These are phyloP conservation scores for Thuidium tamariscinum DNA, from an alignment of 225 moss, liverwort and hornwort genomes.

Conservation along the genomic window DNA sequence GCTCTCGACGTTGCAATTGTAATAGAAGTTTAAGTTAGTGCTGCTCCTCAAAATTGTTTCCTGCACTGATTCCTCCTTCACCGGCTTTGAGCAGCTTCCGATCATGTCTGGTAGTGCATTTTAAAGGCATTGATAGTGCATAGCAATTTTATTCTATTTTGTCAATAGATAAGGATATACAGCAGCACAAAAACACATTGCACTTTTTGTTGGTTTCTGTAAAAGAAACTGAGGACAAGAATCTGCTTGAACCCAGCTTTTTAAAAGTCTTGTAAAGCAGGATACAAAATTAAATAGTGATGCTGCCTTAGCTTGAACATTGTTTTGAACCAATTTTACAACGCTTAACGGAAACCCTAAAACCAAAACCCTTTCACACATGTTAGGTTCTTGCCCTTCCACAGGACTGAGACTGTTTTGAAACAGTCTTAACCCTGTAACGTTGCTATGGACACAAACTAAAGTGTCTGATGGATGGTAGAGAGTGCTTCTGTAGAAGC, in stretches of 20 bases:
- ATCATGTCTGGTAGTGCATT: neutral
- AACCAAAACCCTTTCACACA: neutral
- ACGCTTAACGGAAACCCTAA: too few species aligned
- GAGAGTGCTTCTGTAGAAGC: neutral
- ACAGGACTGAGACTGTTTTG: neutral
- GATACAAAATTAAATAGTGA: neutral
- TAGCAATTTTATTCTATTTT: neutral
- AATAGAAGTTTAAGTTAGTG: neutral
- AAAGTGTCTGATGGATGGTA: neutral
- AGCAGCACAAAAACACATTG: neutral
- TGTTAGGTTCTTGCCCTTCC: neutral
- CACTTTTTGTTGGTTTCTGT: neutral
- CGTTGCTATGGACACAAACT: too few species aligned
- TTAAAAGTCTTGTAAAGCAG: neutral
- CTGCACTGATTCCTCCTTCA: neutral
- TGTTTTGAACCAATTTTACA: neutral
- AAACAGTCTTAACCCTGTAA: neutral
- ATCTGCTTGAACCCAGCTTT: neutral
- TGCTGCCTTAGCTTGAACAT: too few species aligned
- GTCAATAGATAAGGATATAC: neutral
- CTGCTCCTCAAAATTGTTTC: neutral
- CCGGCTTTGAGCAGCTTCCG: neutral
- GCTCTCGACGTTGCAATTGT: neutral
- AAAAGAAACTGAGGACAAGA: too few species aligned
- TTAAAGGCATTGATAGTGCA: neutral